phyloP scores from a whole-genome alignment of 2,329 filamentous ascomycete species.

The Endoconidiophora polonica region DNA sequence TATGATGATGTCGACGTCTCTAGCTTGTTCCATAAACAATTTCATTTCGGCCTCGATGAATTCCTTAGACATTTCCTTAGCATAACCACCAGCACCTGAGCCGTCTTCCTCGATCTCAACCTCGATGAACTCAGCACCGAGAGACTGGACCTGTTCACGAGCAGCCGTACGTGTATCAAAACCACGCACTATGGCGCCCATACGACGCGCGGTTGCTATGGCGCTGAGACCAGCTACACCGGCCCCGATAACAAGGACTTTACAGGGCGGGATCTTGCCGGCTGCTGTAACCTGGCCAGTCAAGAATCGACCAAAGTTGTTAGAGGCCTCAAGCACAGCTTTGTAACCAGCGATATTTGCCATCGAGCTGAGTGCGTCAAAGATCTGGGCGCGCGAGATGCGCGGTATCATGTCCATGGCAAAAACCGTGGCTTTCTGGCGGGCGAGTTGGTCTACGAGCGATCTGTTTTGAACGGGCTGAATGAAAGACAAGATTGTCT shows the following conservation, averaged over 20 bases:
- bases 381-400: slow-evolving; percentile 75
- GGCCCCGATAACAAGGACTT: slow-evolving; percentile 78
- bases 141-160: slow-evolving; percentile 75
- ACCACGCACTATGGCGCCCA: slow-evolving; percentile 77
- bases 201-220: slow-evolving; percentile 68
- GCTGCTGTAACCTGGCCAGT: slow-evolving; percentile 84
- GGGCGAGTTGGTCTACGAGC: slow-evolving; percentile 56
- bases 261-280: slow-evolving; percentile 78
- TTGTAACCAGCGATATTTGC: slow-evolving; percentile 91
- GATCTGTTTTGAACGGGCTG: slow-evolving; percentile 68
- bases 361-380: slow-evolving; percentile 83
- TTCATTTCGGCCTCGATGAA: slow-evolving; percentile 91
- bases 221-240: slow-evolving; percentile 79
- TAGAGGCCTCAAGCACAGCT: slow-evolving; percentile 75
- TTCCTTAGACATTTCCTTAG: slow-evolving; percentile 86
- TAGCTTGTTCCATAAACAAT: slow-evolving; percentile 71
- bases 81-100: slow-evolving; percentile 69
- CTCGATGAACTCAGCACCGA: slow-evolving; percentile 80
- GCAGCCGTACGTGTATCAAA: slow-evolving; percentile 85
- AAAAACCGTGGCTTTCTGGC: slow-evolving; percentile 56
- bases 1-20: slow-evolving; percentile 82
- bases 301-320: slow-evolving; percentile 74
- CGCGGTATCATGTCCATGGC: slow-evolving; percentile 89
- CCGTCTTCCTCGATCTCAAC: slow-evolving; percentile 75
- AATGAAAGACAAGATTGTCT: slow-evolving; percentile 67